Evolutionary conservation across 352 stramenopile species (phyloP), one percentile per base, ranked within the genome.

Genomic region (Phytophthora pini): DNA sequence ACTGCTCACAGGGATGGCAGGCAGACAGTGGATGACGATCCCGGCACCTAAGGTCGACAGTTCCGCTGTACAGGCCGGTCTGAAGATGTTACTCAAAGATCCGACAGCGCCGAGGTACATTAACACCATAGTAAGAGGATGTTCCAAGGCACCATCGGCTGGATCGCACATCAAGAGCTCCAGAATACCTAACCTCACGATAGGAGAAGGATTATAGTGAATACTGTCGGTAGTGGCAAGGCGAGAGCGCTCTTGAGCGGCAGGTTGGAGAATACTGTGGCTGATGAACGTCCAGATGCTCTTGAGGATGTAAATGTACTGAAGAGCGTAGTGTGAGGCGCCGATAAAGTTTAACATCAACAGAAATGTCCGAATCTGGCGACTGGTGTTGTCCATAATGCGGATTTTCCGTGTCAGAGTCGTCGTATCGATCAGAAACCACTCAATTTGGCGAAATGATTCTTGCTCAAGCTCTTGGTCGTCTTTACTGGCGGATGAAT

Each of bases 311-410:
- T 50, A 52, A 5, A 82, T 59, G 60, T 76, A 79, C 55, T 82
- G 70, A 2, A 68, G 24, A 13, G 66, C 62, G 32, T 79, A 82
- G 17, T 68, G 64, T 2, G 47, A 61, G 0, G 70, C 57, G 12
- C 70, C 74, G 20, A 76, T 57, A 2, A 82, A 56, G 27, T 74
- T 72, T n/a, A 82, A 54, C 27, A 79, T 49, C 0, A 82, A 40
- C 11, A 79, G 12, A 13, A 70, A 76, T 4, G 71, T 79, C 1
- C 67, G 71, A 7, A 79, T 73, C 22, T 76, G 67, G 4, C 71
- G 71, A 65, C 67, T 79, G n/a, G 71, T 79, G 48, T 79, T 79
- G 54, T 82, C 70, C n/a, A 54, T 68, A 34, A 82, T 77, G 20
- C 63, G 74, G 32, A 78, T 71, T 43, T 57, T 63, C 13, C 69